phyloP scores from a whole-genome alignment of 495 filamentous ascomycete genomes.

The Aspergillus sclerotiicarbonarius region DNA sequence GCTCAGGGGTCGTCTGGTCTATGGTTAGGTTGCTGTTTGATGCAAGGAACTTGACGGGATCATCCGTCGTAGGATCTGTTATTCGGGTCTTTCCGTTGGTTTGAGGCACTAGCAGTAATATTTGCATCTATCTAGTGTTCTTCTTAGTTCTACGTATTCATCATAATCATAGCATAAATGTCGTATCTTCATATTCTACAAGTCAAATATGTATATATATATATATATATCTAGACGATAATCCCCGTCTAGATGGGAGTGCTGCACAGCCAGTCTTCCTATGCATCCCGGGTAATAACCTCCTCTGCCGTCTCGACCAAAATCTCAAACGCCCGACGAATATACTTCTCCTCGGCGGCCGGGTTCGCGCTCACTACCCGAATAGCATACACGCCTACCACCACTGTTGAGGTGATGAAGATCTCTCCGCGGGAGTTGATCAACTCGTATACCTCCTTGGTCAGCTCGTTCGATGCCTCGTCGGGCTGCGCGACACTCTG shows the following conservation, averaged over 20 bases:
- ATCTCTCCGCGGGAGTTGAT: conserved; percentile 76
- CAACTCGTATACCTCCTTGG: conserved; percentile 73
- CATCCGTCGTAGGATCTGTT: too few species aligned
- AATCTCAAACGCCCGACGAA: conserved; percentile 75
- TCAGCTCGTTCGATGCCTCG: conserved; percentile 61
- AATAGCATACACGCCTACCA: conserved; percentile 78
- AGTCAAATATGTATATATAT: too few species aligned
- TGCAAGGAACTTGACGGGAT: too few species aligned
- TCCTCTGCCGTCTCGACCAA: conserved; percentile 68
- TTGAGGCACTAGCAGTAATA: too few species aligned
- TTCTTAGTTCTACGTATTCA: too few species aligned
- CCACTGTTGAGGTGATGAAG: conserved; percentile 76
- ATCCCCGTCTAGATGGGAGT: too few species aligned
- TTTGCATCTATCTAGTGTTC: too few species aligned
- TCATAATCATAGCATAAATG: too few species aligned
- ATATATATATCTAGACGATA: too few species aligned
- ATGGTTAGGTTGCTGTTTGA: too few species aligned
- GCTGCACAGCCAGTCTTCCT: not conserved
- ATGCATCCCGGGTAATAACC: conserved; percentile 12
- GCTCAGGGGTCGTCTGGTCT: too few species aligned
- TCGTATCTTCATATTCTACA: not conserved
- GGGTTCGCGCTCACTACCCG: conserved; percentile 73
- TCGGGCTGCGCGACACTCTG: conserved; percentile 32
- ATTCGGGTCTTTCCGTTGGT: too few species aligned
- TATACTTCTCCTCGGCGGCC: conserved; percentile 66